Evolutionary conservation across 345 rosid species (phyloP).

Genomic region (Eucalyptus erythrocorys): DNA sequence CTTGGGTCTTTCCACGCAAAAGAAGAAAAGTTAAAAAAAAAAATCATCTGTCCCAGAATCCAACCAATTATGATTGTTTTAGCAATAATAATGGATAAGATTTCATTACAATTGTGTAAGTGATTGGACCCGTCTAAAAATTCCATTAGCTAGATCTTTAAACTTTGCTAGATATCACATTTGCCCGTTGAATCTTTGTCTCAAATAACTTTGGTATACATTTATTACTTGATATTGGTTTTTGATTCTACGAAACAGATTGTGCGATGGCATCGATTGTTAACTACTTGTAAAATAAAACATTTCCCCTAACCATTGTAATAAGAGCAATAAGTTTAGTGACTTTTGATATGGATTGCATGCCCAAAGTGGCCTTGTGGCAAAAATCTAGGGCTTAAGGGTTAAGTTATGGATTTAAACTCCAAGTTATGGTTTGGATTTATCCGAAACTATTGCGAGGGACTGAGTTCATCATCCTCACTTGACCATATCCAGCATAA

Average conservation of each 20-base stretch:
- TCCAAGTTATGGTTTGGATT: neutral
- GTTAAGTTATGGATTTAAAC: neutral
- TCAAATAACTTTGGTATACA: neutral
- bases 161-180: neutral
- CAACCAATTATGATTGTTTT: neutral
- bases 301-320: neutral
- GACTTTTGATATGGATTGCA: neutral
- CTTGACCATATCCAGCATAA: neutral
- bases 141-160: neutral
- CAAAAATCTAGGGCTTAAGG: neutral
- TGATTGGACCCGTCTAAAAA: neutral
- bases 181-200: neutral
- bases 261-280: neutral
- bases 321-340: neutral
- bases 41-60: fast-evolving
- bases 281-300: neutral
- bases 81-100: neutral
- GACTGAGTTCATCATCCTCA: neutral
- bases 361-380: neutral
- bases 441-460: neutral
- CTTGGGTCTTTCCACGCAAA: neutral
- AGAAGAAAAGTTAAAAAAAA: no score
- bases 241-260: neutral
- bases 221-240: neutral
- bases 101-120: neutral